Percentiles rank a stretch among this genome's conserved stretches.
These are phyloP conservation scores for Cylindrotheca fusiformis DNA, from an alignment of 108 stramenopile genomes.

Conservation along the genomic window DNA sequence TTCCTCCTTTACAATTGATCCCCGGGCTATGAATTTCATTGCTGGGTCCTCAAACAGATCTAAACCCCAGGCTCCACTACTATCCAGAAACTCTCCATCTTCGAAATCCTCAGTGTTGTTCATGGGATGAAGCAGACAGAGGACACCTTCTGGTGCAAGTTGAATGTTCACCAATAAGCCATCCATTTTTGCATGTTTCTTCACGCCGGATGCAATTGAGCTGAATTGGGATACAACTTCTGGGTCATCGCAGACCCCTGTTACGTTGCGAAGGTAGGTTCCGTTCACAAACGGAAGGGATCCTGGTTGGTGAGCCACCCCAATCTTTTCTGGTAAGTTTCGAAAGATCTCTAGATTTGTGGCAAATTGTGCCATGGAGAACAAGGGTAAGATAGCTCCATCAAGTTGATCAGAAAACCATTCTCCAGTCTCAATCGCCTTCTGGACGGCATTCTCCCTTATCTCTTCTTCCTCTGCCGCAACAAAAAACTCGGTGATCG, in stretches of 20 bases:
- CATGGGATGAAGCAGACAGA: slow-evolving; percentile 37
- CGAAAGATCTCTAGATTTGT: slow-evolving; percentile 26
- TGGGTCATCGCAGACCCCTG: slow-evolving; percentile 39
- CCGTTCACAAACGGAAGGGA: slow-evolving; percentile 11
- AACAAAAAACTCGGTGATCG: no score
- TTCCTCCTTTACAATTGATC: slow-evolving; percentile 30
- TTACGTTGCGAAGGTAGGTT: slow-evolving; percentile 31
- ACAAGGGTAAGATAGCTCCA: slow-evolving; percentile 35
- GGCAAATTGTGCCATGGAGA: slow-evolving; percentile 41
- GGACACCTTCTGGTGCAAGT: slow-evolving; percentile 32
- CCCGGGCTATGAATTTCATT: slow-evolving; percentile 19
- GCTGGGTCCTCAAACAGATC: slow-evolving; percentile 35
- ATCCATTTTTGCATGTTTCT: slow-evolving; percentile 24
- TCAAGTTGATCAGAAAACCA: slow-evolving; percentile 34
- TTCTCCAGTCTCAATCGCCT: slow-evolving; percentile 26
- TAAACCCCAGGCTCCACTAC: slow-evolving; percentile 16
- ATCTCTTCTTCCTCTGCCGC: no score
- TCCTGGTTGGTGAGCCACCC: slow-evolving; percentile 9
- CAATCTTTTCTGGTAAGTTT: slow-evolving; percentile 30
- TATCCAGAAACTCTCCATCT: slow-evolving; percentile 22
- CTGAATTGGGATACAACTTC: slow-evolving; percentile 19
- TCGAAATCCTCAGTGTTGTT: slow-evolving; percentile 44
- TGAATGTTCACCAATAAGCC: slow-evolving; percentile 38
- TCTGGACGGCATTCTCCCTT: no score
- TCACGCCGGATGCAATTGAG: slow-evolving; percentile 36